A percentile compares a stretch with the other conserved stretches of the same genome.
Evolutionary conservation across 441 rosid genomes (phyloP).

Genomic region (Pelargonium australe): DNA sequence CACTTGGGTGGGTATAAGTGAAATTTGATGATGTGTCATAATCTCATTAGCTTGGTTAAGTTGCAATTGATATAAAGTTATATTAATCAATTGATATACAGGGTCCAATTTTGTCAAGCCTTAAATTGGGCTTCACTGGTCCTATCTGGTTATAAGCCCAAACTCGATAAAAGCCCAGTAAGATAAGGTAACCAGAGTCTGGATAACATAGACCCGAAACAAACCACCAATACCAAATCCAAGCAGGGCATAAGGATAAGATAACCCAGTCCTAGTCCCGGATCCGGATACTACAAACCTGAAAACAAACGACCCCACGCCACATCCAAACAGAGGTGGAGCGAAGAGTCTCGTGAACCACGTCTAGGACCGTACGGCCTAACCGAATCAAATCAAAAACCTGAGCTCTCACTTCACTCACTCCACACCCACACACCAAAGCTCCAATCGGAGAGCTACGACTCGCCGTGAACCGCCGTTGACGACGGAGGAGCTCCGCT

Average conservation of each 20-base stretch:
- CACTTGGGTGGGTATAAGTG: too few relatives aligned
- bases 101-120: too few relatives aligned
- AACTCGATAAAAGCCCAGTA: background rate
- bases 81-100: too few relatives aligned
- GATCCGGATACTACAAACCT: background rate
- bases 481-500: constrained; percentile 3
- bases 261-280: background rate
- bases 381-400: constrained; percentile 1
- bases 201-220: too few relatives aligned
- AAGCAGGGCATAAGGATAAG: background rate
- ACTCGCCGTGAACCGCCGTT: constrained; percentile 5
- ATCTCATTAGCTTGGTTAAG: too few relatives aligned
- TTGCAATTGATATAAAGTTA: too few relatives aligned
- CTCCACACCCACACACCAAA: background rate
- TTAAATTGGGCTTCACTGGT: background rate
- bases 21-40: too few relatives aligned
- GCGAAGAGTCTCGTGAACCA: constrained; percentile 9
- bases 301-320: too few relatives aligned
- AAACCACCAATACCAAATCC: too few relatives aligned
- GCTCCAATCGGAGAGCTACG: constrained; percentile 6
- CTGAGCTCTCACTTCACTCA: background rate
- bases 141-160: background rate
- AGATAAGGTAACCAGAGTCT: background rate
- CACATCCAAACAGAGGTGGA: background rate
- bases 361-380: constrained; percentile 2